Percentiles rank a stretch among this genome's conserved stretches.
These are phyloP conservation scores for Coemansia sp. DNA, from an alignment of 192 early-diverging fungal genomes.

Conservation along the genomic window DNA sequence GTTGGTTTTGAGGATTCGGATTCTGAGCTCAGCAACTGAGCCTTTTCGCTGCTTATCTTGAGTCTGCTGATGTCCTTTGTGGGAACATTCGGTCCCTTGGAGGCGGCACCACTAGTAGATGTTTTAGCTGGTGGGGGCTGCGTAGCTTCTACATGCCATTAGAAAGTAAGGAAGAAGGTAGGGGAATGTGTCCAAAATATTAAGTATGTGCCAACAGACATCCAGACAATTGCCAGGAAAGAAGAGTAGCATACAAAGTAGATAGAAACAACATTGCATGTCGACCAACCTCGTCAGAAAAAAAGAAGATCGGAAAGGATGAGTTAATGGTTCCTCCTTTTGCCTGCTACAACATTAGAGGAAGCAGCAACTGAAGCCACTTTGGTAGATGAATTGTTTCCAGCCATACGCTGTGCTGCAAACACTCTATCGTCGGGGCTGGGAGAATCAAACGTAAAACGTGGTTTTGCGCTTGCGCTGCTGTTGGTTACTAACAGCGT, in stretches of 20 bases:
- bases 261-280: neutral
- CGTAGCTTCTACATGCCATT: constrained; percentile 10
- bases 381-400: neutral
- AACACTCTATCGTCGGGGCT: constrained; percentile 83
- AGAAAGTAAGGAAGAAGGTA: neutral
- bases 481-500: constrained; percentile 27
- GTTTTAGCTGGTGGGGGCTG: neutral
- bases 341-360: neutral
- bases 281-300: neutral
- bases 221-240: neutral
- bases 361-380: neutral
- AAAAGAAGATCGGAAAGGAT: neutral
- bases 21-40: constrained; percentile 14
- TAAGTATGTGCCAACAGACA: neutral
- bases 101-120: neutral
- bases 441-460: constrained; percentile 73
- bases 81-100: constrained; percentile 4
- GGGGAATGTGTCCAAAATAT: neutral
- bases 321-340: neutral
- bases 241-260: neutral
- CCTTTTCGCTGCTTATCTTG: constrained; percentile 15
- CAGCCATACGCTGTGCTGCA: constrained; percentile 56
- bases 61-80: constrained; percentile 35
- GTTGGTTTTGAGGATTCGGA: constrained; percentile 14
- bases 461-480: neutral